phyloP scores from a whole-genome alignment of 2,329 filamentous ascomycete genomes.

The Penicillium sp. region DNA sequence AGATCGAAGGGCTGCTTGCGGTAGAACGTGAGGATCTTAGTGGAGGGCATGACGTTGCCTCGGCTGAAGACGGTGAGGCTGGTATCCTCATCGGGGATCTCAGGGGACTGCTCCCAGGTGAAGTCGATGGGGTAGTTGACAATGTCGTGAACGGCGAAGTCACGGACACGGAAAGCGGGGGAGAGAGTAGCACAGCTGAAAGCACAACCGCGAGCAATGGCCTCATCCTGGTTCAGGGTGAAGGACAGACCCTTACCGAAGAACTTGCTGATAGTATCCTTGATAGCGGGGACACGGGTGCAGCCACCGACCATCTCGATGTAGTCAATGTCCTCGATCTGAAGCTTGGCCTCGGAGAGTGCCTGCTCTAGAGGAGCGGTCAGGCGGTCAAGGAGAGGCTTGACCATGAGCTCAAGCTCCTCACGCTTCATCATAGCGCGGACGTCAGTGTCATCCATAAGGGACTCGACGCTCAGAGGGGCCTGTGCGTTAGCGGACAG shows the following conservation, averaged over 20 bases:
- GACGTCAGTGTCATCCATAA: constrained; percentile 98
- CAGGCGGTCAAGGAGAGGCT: constrained; percentile 74
- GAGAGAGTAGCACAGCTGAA: constrained; percentile 98
- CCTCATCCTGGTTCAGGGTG: constrained; percentile 98
- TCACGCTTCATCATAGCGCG: constrained; percentile 85
- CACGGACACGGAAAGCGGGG: constrained; percentile 95
- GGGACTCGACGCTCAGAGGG: constrained; percentile 91
- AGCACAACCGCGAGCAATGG: constrained; percentile 88
- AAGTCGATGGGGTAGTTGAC: constrained; percentile 98
- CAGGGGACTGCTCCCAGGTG: constrained; percentile 95
- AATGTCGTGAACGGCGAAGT: constrained; percentile 96
- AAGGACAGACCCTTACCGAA: constrained; percentile 91
- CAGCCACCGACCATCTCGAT: constrained; percentile 93
- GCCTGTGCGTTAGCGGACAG: constrained; percentile 91
- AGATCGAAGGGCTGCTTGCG: constrained; percentile 96
- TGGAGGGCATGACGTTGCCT: constrained; percentile 94
- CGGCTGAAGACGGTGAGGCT: constrained; percentile 96
- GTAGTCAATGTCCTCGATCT: constrained; percentile 84
- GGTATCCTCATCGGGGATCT: constrained; percentile 98
- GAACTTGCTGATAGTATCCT: constrained; percentile 83
- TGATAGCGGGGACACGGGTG: constrained; percentile 89
- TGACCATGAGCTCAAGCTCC: constrained; percentile 86
- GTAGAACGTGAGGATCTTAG: constrained; percentile 99
- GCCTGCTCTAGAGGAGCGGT: constrained; percentile 81
- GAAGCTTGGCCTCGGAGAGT: constrained; percentile 88